Evolutionary conservation across 1,284 basidiomycete genomes (phyloP), one percentile per base, ranked within the genome.

Genomic region (Leccinum subspadiceum): DNA sequence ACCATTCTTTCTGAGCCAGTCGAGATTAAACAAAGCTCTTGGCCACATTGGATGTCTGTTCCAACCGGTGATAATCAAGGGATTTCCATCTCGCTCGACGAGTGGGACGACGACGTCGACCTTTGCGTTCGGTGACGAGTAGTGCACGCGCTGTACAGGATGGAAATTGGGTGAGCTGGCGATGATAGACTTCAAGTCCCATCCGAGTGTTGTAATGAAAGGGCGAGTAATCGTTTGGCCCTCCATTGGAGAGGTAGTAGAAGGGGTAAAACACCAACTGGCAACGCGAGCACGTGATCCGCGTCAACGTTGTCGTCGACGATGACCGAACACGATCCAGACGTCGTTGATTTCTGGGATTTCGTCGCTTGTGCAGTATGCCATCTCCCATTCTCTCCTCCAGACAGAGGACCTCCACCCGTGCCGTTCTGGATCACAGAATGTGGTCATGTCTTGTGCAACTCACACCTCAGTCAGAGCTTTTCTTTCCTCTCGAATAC

Each of bases 401-500:
- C 73, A 10, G 76, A 80, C 53, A 75, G 78, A 54, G 80, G 80
- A 0, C 74, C 81, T 4, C 83, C 84, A 7, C 68, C 73, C 20
- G 75, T 89, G 24, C 90, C 91, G 0, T 93, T 93, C 71, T 93
- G 90, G 90, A 77, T 92, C 60, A 92, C 90, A 2, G 89, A 92
- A 70, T 93, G 90, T 66, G 89, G 89, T 0, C 90, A 93, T 77
- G 81, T 92, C 54, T 67, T 93, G 29, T 93, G 90, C 78, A 92
- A 93, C 68, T 80, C 82, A 50, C 91, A 93, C 74, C 82, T 93
- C 67, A 89, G 90, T 92, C 69, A 68, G 87, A 78, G 3, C 35
- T 39, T 46, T 22, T 15, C 1, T 13, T 17, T 2, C 7, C 2
- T 5, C 0, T 7, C 20, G 4, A 12, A 7, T 1, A 22, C 13